A percentile compares a stretch with the other conserved stretches of the same genome.
These are phyloP conservation scores for Picochlorum sp. DNA, from an alignment of 139 green algal species.

Conservation along the genomic window DNA sequence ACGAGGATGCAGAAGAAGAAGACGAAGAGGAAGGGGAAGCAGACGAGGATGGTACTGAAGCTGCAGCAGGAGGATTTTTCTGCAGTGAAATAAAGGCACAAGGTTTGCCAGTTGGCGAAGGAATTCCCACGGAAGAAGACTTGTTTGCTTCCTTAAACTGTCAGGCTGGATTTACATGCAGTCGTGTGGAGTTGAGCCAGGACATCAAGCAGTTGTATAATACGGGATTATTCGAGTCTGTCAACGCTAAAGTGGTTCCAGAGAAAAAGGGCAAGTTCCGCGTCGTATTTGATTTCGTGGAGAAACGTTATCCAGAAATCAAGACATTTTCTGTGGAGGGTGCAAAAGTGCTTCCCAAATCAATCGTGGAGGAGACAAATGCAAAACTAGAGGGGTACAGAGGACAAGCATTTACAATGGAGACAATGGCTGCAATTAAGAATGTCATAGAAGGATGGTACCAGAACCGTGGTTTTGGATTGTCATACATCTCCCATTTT, in stretches of 20 bases:
- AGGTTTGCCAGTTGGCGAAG: constrained; percentile 38
- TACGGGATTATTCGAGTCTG: constrained; percentile 50
- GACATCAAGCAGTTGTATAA: constrained; percentile 38
- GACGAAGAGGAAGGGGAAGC: constrained; percentile 18
- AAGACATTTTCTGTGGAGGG: constrained; percentile 39
- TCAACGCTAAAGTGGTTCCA: constrained; percentile 46
- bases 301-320: constrained; percentile 46
- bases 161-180: constrained; percentile 32
- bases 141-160: constrained; percentile 48
- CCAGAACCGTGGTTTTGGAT: constrained; percentile 46
- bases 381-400: constrained; percentile 21
- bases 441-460: constrained; percentile 70
- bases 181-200: constrained; percentile 20
- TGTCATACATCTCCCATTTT: constrained; percentile 47
- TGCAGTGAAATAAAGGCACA: constrained; percentile 25
- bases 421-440: constrained; percentile 36
- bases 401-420: constrained; percentile 23
- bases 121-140: constrained; percentile 50
- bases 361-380: constrained; percentile 21
- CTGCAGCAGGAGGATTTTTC: constrained; percentile 23
- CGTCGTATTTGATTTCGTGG: constrained; percentile 47
- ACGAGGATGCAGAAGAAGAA: constrained; percentile 6
- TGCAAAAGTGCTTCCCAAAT: constrained; percentile 25
- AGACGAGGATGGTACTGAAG: constrained; percentile 2
- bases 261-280: constrained; percentile 22